A percentile compares a stretch with the other conserved stretches of the same genome.
Conservation (phyloP, 2,329 filamentous ascomycete genomes). For the Phyllosticta capitalensis region DNA sequence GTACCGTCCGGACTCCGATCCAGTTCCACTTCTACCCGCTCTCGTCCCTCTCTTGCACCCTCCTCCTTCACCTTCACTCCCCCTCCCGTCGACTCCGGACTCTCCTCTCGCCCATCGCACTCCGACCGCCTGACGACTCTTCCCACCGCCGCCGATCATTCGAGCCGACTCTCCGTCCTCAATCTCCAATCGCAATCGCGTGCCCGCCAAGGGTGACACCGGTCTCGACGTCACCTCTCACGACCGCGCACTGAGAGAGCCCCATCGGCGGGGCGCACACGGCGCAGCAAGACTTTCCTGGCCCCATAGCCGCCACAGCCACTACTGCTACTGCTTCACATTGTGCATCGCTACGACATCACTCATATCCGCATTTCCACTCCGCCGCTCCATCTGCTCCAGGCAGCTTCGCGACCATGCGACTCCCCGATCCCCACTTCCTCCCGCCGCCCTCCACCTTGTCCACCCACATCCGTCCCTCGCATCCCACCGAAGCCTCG, state of each 20-base stretch:
- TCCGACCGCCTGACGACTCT: conserved; percentile 2
- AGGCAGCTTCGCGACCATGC: conserved; percentile 18
- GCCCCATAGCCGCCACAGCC: not conserved
- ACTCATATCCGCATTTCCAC: not conserved
- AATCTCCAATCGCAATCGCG: conserved; percentile 5
- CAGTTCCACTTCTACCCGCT: not conserved
- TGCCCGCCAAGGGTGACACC: not conserved
- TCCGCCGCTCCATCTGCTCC: not conserved
- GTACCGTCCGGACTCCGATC: not conserved
- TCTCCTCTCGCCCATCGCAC: not conserved
- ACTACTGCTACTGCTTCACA: not conserved
- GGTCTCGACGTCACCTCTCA: conserved; percentile 10
- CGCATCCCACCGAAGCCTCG: conserved; percentile 18
- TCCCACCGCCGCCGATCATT: not conserved
- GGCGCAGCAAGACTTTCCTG: conserved; percentile 1
- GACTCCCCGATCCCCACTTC: conserved; percentile 20
- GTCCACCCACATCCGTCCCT: conserved; percentile 19
- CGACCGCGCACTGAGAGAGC: conserved; percentile 3
- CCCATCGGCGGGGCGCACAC: conserved; percentile 9
- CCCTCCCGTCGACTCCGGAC: not conserved
- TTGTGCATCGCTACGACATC: not conserved
- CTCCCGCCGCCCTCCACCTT: conserved; percentile 21
- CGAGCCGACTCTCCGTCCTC: not conserved
- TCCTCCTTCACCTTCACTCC: not conserved
- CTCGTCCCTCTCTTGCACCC: not conserved